Evolutionary conservation across 2,329 filamentous ascomycete genomes (phyloP), one percentile per base, ranked within the genome.

Genomic region (Epichloe scottii): DNA sequence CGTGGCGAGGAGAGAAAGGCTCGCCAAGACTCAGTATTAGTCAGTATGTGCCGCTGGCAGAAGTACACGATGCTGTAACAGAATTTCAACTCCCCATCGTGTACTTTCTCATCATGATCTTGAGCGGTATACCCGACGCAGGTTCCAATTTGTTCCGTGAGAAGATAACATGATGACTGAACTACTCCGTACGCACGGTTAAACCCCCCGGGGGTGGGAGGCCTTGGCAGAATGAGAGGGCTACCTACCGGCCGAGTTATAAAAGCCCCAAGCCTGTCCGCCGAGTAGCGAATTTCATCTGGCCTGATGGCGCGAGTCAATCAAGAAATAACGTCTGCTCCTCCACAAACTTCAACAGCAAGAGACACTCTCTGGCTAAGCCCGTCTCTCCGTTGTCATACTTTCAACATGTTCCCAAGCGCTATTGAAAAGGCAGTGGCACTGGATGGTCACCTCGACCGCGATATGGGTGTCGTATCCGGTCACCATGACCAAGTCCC

Each of bases 391-490:
- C 30, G 12, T 14, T n/a, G 11, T 19, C 14, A 8, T 12, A 11
- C 15, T 12, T 35, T 41, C 39, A 52, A 34, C n/a, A 54, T 54
- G 53, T 33, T 51, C 26, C 53, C 53, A 15, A 50, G 46, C n/a
- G 51, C 30, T 19, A 48, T 54, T 35, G 50, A 54, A 33, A 50
- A 50, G 26, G 17, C 53, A 15, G 23, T 52, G 4, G 35, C 37
- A 11, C 19, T 53, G 1, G 53, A 54, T 14, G 53, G 42, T 19
- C 46, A 37, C n/a, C 50, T 54, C n/a, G 43, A 40, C 26, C 48
- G 50, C 3, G 44, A 48, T 14, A 54, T 45, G 52, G 50, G 50
- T 39, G 23, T 44, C 15, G 51, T 41, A 7, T 53, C 51, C 3
- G 37, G 40, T 17, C 49, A 21, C 19, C 43, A 41, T 45, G 51